Conservation (phyloP, 106 monocot species). For the Ottelia alismoides region DNA sequence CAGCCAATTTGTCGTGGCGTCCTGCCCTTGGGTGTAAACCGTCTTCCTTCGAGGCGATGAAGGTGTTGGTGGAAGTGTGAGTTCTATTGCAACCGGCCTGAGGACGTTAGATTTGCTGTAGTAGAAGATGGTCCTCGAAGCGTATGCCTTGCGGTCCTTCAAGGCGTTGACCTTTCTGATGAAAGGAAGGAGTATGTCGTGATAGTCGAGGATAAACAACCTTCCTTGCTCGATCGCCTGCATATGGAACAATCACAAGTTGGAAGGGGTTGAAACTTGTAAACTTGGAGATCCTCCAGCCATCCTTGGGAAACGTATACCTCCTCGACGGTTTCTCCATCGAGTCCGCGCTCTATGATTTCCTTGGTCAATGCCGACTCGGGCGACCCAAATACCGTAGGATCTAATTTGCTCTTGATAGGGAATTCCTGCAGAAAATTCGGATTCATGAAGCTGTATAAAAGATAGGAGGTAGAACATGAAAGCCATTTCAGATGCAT, state of each 20-base stretch:
- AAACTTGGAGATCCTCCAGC: too few species aligned
- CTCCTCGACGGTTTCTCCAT: constrained; percentile 58
- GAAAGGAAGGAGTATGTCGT: constrained; percentile 51
- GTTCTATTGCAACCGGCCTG: constrained; percentile 56
- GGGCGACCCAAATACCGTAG: constrained; percentile 39
- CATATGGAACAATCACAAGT: too few species aligned
- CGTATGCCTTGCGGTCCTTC: constrained; percentile 35
- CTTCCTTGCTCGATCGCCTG: constrained; percentile 64
- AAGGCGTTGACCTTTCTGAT: constrained; percentile 40
- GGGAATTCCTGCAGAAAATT: constrained; percentile 38
- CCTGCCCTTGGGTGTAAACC: constrained; percentile 21
- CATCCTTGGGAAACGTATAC: constrained; percentile 20
- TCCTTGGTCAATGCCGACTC: constrained; percentile 66
- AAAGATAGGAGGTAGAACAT: neutral
- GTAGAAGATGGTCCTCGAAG: constrained; percentile 61
- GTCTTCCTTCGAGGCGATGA: constrained; percentile 32
- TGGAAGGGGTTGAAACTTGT: too few species aligned
- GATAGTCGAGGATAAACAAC: constrained; percentile 66
- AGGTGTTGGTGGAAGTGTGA: constrained; percentile 43
- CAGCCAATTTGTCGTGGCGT: constrained; percentile 53
- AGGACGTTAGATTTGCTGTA: constrained; percentile 27
- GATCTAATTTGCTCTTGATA: constrained; percentile 48
- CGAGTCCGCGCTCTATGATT: constrained; percentile 28
- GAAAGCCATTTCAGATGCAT: neutral
- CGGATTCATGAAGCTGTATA: neutral